Conservation (phyloP, 805 yeast genomes). For the Komagataella phaffii region DNA sequence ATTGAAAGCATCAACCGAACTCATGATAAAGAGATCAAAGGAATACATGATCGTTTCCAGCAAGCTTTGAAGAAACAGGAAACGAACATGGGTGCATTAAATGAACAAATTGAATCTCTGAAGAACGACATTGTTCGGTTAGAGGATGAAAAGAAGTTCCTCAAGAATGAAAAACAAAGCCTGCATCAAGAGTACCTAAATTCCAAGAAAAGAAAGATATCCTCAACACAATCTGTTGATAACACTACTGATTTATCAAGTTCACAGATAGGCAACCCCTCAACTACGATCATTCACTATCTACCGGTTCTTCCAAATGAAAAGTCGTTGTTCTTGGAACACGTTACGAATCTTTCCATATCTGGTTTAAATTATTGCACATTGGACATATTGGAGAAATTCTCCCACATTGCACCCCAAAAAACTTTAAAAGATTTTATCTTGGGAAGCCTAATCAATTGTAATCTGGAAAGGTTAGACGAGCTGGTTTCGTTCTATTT, state of each 20-base stretch:
- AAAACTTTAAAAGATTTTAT: not conserved
- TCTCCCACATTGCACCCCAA: not conserved
- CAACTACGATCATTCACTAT: not conserved
- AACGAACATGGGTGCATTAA: constrained; percentile 6
- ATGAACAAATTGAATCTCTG: constrained; percentile 5
- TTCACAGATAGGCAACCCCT: not conserved
- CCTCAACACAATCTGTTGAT: not conserved
- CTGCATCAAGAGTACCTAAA: not conserved
- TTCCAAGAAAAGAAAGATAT: not conserved
- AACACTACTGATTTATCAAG: not conserved
- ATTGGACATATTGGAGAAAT: not conserved
- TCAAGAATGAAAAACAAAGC: constrained; percentile 27
- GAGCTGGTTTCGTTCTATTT: not conserved
- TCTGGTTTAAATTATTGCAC: not conserved
- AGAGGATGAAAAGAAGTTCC: constrained; percentile 43
- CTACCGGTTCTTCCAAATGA: not conserved
- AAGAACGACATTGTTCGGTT: constrained; percentile 24
- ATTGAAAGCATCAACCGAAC: constrained; percentile 30
- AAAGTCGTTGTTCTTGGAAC: not conserved
- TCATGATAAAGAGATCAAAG: constrained; percentile 21
- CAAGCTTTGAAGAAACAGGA: constrained; percentile 10
- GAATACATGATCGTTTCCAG: constrained; percentile 18
- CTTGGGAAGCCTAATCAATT: not conserved
- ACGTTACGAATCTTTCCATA: not conserved
- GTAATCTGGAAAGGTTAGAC: not conserved